Percentiles rank a stretch among this genome's conserved stretches.
Conservation (phyloP, 805 yeast genomes). For the Hanseniaspora meyeri region DNA sequence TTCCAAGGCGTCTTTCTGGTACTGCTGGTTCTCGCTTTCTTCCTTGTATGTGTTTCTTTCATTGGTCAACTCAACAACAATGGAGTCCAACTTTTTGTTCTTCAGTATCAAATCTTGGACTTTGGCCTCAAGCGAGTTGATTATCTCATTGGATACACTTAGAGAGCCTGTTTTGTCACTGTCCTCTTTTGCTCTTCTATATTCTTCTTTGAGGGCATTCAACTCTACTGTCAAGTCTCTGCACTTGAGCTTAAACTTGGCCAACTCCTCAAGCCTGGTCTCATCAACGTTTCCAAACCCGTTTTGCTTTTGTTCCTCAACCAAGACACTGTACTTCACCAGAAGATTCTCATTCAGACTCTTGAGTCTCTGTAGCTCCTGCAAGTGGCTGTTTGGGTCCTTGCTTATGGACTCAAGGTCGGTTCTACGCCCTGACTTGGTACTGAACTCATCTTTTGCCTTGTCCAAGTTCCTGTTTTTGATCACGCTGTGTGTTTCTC, state of each 20-base stretch:
- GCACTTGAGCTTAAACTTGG: conserved; percentile 4
- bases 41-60: conserved; percentile 16
- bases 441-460: background rate
- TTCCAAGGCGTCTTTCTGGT: conserved; percentile 12
- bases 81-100: background rate
- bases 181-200: background rate
- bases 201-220: conserved; percentile 19
- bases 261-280: conserved; percentile 21
- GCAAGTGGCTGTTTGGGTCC: background rate
- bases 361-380: conserved; percentile 5
- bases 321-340: conserved; percentile 21
- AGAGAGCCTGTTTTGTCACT: background rate
- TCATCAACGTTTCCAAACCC: conserved; percentile 23
- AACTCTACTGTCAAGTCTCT: conserved; percentile 15
- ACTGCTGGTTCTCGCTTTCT: conserved; percentile 16
- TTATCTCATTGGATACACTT: background rate
- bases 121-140: background rate
- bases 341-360: conserved; percentile 23
- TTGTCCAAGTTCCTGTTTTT: conserved; percentile 8
- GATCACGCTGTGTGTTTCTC: conserved; percentile 1
- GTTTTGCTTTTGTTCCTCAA: conserved; percentile 20
- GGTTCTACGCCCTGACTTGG: background rate
- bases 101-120: background rate
- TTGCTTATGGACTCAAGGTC: background rate
- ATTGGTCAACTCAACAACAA: conserved; percentile 1